These are phyloP conservation scores for Allantophomopsis lycopodina DNA, from an alignment of 2,329 filamentous ascomycete species.

Conservation along the genomic window DNA sequence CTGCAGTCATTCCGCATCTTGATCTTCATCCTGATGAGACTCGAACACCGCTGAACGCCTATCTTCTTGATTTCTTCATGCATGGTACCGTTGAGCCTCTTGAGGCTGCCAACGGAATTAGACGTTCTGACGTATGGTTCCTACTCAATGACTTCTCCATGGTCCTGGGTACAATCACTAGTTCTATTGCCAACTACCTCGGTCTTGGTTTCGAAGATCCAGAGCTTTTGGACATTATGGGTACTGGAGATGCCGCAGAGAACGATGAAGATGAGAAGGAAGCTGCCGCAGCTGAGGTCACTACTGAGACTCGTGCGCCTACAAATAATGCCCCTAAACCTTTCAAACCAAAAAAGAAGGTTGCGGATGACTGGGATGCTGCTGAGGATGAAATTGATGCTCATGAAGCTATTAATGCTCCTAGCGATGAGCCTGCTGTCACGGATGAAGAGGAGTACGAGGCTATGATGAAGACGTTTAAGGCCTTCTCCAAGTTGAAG, in stretches of 20 bases:
- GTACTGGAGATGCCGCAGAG: constrained; percentile 33
- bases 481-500: constrained; percentile 41
- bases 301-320: constrained; percentile 1
- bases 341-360: constrained; percentile 22
- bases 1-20: constrained; percentile 58
- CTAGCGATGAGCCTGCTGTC: constrained; percentile 16
- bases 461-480: constrained; percentile 39
- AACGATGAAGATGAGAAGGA: constrained; percentile 19
- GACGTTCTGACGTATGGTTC: constrained; percentile 58
- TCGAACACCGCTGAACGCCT: constrained; percentile 42
- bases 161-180: constrained; percentile 57
- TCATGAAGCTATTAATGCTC: constrained; percentile 15
- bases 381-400: constrained; percentile 23
- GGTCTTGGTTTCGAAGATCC: constrained; percentile 35
- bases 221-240: constrained; percentile 26
- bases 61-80: constrained; percentile 65
- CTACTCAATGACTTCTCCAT: constrained; percentile 52
- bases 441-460: constrained; percentile 24
- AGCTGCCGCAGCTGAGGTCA: constrained; percentile 11
- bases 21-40: constrained; percentile 43
- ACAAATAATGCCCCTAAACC: background rate
- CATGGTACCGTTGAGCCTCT: constrained; percentile 52
- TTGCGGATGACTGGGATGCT: constrained; percentile 36
- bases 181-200: constrained; percentile 43
- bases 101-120: constrained; percentile 51